These are phyloP conservation scores for Blakeslea trispora DNA, from an alignment of 371 early-diverging fungal genomes.

Conservation along the genomic window DNA sequence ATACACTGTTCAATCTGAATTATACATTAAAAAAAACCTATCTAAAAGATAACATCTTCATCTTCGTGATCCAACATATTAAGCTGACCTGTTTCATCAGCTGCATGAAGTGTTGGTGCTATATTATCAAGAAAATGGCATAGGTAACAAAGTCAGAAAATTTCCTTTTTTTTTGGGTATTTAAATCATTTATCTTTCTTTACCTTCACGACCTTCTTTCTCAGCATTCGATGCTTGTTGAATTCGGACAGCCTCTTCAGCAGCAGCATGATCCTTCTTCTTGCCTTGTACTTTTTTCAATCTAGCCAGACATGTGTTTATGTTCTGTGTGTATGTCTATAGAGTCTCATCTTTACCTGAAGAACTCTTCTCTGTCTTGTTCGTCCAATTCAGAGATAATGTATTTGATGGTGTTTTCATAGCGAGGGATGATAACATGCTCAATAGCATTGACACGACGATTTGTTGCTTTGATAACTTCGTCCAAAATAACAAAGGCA, in stretches of 20 bases:
- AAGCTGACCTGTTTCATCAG: conserved; percentile 46
- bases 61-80: conserved; percentile 59
- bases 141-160: neutral
- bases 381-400: conserved; percentile 99
- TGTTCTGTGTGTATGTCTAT: too few relatives aligned
- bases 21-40: neutral
- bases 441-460: conserved; percentile 99
- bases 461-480: conserved; percentile 98
- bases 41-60: conserved; percentile 57
- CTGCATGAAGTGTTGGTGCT: conserved; percentile 35
- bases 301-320: conserved; percentile 52
- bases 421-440: conserved; percentile 97
- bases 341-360: conserved; percentile 70
- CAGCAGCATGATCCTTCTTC: conserved; percentile 89
- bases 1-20: neutral
- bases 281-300: conserved; percentile 98
- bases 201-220: conserved; percentile 20
- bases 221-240: conserved; percentile 23
- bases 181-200: too few relatives aligned
- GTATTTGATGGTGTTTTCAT: conserved; percentile 98
- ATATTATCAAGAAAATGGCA: conserved; percentile 1
- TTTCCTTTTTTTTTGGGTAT: too few relatives aligned
- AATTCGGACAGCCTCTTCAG: conserved; percentile 43
- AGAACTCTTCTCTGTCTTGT: conserved; percentile 99
- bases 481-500: conserved; percentile 93